Base-by-base conservation (phyloP, 1,284 basidiomycete species). In the Laetiporus sulphureus region DNA sequence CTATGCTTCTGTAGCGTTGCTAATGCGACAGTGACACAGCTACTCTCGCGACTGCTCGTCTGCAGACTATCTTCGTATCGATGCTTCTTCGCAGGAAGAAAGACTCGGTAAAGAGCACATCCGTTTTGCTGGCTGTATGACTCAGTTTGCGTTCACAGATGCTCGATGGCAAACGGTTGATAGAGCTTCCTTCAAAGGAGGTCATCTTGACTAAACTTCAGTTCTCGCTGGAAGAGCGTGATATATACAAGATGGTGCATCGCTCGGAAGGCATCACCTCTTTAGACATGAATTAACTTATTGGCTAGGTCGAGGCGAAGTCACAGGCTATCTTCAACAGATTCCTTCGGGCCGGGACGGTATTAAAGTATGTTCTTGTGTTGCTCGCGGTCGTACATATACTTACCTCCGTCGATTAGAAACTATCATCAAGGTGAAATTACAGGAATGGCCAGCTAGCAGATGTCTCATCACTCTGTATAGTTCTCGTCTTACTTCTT, bases 31-130 rank as follows among this genome's bases (percentile, higher is more conserved):
- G n/a, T 13, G 8, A 13, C 25, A 27, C 13, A 35, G 11, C 40
- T 24, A 20, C 24, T 30, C 3, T 73, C 13, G 78, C 78, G 2
- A 69, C 72, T 18, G 56, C 54, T 10, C 64, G 70, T 8, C 61
- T 80, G 8, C 79, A 81, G 47, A 65, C 69, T 10, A 67, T 81
- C 27, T 69, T 77, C 32, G 54, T 52, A 5, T 59, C 71, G 13
- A 68, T 72, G 60, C 54, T 82, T 4, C 59, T 83, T 21, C 72
- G 79, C 11, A 68, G 80, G 7, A 81, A 73, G 12, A 83, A 84
- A 49, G 57, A 75, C 47, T 60, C 82, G 25, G 54, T 79, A 12
- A 65, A 78, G 3, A 68, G 77, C 38, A 75, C 73, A 63, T 79
- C 79, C 51, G 66, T 71, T 46, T 66, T 46, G 18, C 45, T 44